Percentiles rank a stretch among this genome's conserved stretches.
These are phyloP conservation scores for Pestalotiopsis sp. DNA, from an alignment of 2,329 filamentous ascomycete species.

Conservation along the genomic window DNA sequence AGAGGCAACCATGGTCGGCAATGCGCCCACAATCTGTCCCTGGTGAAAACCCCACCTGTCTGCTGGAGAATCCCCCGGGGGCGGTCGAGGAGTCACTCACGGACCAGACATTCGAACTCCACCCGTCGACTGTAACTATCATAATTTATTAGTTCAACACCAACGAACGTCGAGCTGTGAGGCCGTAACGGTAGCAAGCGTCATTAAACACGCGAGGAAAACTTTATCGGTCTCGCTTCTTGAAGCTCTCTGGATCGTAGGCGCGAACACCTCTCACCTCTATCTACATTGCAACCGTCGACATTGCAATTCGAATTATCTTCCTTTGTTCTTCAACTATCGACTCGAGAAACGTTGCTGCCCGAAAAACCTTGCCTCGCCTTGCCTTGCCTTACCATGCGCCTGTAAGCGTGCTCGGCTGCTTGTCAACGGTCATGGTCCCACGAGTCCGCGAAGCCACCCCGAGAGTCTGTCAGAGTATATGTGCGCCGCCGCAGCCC, in stretches of 20 bases:
- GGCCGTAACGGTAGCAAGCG: background rate
- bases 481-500: background rate
- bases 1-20: background rate
- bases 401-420: background rate
- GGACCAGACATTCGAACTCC: background rate
- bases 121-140: background rate
- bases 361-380: background rate
- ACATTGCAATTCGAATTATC: background rate
- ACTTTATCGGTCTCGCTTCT: background rate
- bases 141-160: background rate
- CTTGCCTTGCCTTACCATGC: background rate
- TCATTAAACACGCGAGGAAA: background rate
- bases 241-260: background rate
- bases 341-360: background rate
- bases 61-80: background rate
- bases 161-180: background rate
- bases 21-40: background rate
- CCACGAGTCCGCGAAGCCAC: background rate
- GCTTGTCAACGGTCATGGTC: background rate
- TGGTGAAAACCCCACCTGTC: background rate
- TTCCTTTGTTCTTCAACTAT: background rate
- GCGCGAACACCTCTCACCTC: background rate
- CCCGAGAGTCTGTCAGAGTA: background rate
- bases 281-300: background rate
- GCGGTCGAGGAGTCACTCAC: background rate